A percentile compares a stretch with the other conserved stretches of the same genome.
Conservation (phyloP, 2,329 filamentous ascomycete species). For the Trichoderma sp. region DNA sequence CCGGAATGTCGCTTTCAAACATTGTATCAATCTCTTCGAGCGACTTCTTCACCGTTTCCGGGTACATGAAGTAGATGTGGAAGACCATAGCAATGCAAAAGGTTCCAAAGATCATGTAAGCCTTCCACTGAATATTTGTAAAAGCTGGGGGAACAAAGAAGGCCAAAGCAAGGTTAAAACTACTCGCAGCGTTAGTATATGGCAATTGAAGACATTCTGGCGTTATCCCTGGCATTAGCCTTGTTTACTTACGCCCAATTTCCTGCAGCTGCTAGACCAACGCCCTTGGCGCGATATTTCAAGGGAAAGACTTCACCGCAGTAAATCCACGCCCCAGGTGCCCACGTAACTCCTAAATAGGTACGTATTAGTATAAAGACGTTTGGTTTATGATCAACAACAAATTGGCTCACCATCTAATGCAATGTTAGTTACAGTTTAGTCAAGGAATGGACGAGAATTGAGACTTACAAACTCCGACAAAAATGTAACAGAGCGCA, state of each 20-base stretch:
- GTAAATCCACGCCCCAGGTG: background rate
- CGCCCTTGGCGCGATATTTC: slow-evolving; percentile 42
- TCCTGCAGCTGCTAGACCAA: slow-evolving; percentile 47
- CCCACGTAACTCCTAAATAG: background rate
- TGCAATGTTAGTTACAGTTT: too few species aligned
- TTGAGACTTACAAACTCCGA: too few species aligned
- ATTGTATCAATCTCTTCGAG: background rate
- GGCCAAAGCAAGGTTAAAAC: slow-evolving; percentile 39
- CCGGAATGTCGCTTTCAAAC: background rate
- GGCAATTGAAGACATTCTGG: background rate
- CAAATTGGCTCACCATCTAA: too few species aligned
- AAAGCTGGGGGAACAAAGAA: slow-evolving; percentile 37
- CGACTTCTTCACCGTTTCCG: background rate
- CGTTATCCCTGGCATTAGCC: background rate
- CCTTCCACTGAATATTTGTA: slow-evolving; percentile 16
- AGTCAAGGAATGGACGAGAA: too few species aligned
- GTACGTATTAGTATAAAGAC: background rate
- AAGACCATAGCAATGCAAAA: slow-evolving; percentile 2
- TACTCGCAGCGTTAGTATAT: background rate
- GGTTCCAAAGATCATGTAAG: background rate
- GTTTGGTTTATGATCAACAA: too few species aligned
- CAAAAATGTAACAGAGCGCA: too few species aligned
- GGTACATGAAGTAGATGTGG: slow-evolving; percentile 3
- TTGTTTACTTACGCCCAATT: slow-evolving; percentile 30
- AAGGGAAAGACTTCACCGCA: slow-evolving; percentile 3